These are phyloP conservation scores for Colletotrichum karsti DNA, from an alignment of 2,329 filamentous ascomycete species.

Conservation along the genomic window DNA sequence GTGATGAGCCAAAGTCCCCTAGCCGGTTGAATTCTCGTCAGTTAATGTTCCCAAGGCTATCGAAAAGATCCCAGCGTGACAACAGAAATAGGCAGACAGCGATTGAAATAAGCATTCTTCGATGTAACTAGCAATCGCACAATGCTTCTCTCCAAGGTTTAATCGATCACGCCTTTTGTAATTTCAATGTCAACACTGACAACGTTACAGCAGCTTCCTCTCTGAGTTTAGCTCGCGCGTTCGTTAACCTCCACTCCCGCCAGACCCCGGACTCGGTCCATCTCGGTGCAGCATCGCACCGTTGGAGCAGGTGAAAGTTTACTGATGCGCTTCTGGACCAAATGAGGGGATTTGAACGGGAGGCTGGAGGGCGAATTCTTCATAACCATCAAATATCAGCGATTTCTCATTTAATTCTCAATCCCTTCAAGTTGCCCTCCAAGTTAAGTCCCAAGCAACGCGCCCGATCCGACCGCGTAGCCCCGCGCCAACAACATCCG, in stretches of 20 bases:
- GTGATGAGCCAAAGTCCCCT: neutral
- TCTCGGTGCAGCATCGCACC: conserved; percentile 23
- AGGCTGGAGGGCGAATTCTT: neutral
- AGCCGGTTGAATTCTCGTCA: neutral
- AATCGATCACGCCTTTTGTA: conserved; percentile 19
- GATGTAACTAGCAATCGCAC: neutral
- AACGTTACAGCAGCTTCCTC: neutral
- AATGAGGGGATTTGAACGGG: neutral
- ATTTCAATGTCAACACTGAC: conserved; percentile 6
- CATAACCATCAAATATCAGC: too few relatives aligned
- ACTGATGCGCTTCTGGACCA: neutral
- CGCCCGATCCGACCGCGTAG: neutral
- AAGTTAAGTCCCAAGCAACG: neutral
- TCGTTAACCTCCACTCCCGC: conserved; percentile 12
- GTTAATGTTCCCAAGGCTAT: too few relatives aligned
- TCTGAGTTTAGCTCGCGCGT: conserved; percentile 14
- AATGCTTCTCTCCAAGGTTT: neutral
- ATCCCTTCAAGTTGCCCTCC: neutral
- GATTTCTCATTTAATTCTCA: neutral
- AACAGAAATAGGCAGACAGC: too few relatives aligned
- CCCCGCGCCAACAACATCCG: neutral
- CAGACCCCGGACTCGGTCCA: conserved; percentile 18
- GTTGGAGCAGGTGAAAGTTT: neutral
- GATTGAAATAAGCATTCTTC: neutral
- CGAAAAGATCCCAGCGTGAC: too few relatives aligned